Evolutionary conservation across 1,139 yeast genomes (phyloP), one percentile per base, ranked within the genome.

Genomic region (Candida tetrigidarum): DNA sequence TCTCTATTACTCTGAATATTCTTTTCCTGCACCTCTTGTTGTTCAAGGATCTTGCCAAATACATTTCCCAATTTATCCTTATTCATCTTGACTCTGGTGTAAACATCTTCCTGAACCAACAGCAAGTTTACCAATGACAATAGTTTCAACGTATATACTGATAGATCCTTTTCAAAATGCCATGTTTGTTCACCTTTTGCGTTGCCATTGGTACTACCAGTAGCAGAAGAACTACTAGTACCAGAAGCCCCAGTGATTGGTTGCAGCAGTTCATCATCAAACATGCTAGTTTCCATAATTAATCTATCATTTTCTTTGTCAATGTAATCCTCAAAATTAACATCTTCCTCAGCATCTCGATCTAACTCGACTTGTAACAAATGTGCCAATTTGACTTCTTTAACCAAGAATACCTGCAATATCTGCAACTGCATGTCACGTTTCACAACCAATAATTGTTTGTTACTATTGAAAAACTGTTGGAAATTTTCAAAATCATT

Each of bases 291-390:
- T 3, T 50, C 55, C 5, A 39, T 52, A 7, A 46, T 55, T 11
- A 5, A n/a, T 10, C 49, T 51, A 3, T 47, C 56, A 6, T 38
- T 51, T 5, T 47, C 57, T 27, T 48, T 54, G 9, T 52, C 58
- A 28, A 57, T 53, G 47, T 61, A 53, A 18, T 73, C 74, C 43
- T 69, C 78, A 46, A 75, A 74, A 50, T 77, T 76, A 3, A 83
- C 86, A 54, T 76, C 84, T 59, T 85, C 91, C 30, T 74, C 73
- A 32, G 74, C 82, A 19, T 65, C 68, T 55, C 88, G 72, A 28
- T 81, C 86, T 44, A 85, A 60, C 10, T 72, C 69, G 3, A 74
- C 57, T 0, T 62, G 64, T 12, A 58, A 46, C 3, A 48, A 33
- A 20, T 48, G 50, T 0, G 69, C 75, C 5, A 69, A 47, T 23